Evolutionary conservation across 495 filamentous ascomycete species (phyloP).

Genomic region (Hypomontagnella monticulosa): DNA sequence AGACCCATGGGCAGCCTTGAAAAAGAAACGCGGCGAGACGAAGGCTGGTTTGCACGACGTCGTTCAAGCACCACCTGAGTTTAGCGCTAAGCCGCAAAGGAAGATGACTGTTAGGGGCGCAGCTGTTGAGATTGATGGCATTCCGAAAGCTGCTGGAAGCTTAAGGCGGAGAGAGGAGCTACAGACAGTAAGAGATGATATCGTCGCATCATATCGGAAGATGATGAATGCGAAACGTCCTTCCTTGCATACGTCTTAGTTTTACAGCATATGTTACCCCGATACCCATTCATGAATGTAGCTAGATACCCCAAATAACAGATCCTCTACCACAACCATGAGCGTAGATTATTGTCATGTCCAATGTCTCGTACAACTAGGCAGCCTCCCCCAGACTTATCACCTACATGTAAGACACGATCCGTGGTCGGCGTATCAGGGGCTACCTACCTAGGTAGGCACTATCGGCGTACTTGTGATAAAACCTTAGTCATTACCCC

Average conservation of each 20-base stretch:
- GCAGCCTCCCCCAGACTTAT: no score
- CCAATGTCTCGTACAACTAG: no score
- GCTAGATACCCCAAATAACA: conserved; percentile 26
- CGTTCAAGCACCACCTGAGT: conserved; percentile 79
- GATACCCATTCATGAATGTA: neutral
- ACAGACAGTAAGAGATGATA: conserved; percentile 73
- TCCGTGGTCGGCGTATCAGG: no score
- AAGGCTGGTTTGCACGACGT: conserved; percentile 79
- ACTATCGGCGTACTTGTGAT: no score
- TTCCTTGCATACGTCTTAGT: conserved; percentile 27
- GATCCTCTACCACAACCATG: neutral
- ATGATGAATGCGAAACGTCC: conserved; percentile 76
- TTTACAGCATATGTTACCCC: neutral
- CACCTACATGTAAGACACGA: no score
- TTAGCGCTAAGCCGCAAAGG: conserved; percentile 70
- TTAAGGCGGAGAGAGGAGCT: conserved; percentile 84
- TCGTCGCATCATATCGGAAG: conserved; percentile 83
- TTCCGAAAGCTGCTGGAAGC: conserved; percentile 81
- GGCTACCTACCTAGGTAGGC: no score
- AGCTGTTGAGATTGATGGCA: conserved; percentile 73
- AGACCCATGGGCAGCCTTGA: conserved; percentile 86
- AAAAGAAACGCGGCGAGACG: conserved; percentile 63
- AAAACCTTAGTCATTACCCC: no score
- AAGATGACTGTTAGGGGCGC: conserved; percentile 78
- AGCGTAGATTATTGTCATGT: no score